Conservation (phyloP, 2,329 filamentous ascomycete species). For the Arachnomyces sp. region DNA sequence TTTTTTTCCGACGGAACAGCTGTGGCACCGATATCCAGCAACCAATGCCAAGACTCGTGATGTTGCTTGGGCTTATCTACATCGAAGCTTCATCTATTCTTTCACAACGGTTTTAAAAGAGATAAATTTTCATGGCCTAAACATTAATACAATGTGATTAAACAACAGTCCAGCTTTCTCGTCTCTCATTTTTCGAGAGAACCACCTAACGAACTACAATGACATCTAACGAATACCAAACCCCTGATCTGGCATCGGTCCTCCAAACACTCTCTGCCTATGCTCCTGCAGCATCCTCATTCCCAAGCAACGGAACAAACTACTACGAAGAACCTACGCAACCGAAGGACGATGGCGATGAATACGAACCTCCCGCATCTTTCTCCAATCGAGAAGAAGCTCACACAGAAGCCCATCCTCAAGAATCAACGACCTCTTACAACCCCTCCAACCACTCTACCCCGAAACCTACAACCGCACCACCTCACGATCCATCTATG, state of each 20-base stretch:
- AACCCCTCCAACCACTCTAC: neutral
- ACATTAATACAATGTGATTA: no score
- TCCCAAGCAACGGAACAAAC: constrained; percentile 1
- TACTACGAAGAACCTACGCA: neutral
- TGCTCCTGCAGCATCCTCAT: constrained; percentile 13
- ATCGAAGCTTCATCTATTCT: constrained; percentile 2
- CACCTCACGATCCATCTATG: constrained; percentile 32
- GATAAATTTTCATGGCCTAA: no score
- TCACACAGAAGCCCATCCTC: neutral
- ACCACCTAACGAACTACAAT: constrained; percentile 8
- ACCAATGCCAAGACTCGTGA: constrained; percentile 4
- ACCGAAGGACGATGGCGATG: constrained; percentile 6
- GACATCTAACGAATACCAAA: constrained; percentile 16
- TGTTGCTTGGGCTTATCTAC: constrained; percentile 1
- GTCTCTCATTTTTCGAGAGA: no score
- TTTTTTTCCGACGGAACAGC: neutral
- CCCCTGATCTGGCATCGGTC: constrained; percentile 33
- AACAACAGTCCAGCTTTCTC: no score
- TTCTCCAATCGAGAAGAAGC: constrained; percentile 5
- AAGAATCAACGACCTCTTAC: neutral
- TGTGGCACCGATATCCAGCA: neutral
- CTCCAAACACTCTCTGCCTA: constrained; percentile 35
- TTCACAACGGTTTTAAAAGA: no score
- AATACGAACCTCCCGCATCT: constrained; percentile 16
- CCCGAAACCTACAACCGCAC: neutral